Evolutionary conservation across 2,329 filamentous ascomycete genomes (phyloP), one percentile per base, ranked within the genome.

Genomic region (Thermothelomyces thermophilus): DNA sequence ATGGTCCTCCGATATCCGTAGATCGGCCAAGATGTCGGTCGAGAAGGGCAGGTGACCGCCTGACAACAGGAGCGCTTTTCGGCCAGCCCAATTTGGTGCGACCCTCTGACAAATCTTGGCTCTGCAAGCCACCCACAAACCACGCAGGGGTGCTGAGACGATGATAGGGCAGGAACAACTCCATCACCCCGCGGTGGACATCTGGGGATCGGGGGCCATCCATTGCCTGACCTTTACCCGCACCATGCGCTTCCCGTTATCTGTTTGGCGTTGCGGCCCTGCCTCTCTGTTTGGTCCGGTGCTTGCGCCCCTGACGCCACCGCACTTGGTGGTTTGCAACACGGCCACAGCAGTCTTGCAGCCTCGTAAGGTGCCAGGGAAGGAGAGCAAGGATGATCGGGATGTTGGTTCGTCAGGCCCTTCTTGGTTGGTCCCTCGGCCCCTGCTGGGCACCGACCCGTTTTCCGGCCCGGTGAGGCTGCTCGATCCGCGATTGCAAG

Each of bases 51-150:
- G 39, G 37, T 33, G 46, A 49, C 46, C 40, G 41, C 41, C 48
- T 19, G 42, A 46, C 34, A 22, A 9, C 42, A 20, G 14, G 13
- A 46, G 28, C 20, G 49, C 45, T 26, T 51, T 51, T 51, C 44
- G 47, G 41, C 33, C 36, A 48, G 50, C 53, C 53, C 51, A 53
- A 55, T 45, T 47, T 48, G 42, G 53, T 51, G 45, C 46, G 44
- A 49, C 48, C 46, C 22, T 31, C 30, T 24, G 28, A 40, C 26
- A 22, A 17, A 41, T 51, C 52, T 54, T 52, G 53, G 53, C 50
- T 34, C 48, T 56, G 54, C 54, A 52, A 56, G 54, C 52, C 54
- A 56, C 53, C 41, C 30, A 39, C 42, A 24, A 17, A 3, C 26
- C 42, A 51, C 41, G 42, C 51, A 53, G 51, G 48, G 51, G 44